A percentile compares a stretch with the other conserved stretches of the same genome.
Conservation (phyloP, 345 rosid species). For the Aegle marmelos region DNA sequence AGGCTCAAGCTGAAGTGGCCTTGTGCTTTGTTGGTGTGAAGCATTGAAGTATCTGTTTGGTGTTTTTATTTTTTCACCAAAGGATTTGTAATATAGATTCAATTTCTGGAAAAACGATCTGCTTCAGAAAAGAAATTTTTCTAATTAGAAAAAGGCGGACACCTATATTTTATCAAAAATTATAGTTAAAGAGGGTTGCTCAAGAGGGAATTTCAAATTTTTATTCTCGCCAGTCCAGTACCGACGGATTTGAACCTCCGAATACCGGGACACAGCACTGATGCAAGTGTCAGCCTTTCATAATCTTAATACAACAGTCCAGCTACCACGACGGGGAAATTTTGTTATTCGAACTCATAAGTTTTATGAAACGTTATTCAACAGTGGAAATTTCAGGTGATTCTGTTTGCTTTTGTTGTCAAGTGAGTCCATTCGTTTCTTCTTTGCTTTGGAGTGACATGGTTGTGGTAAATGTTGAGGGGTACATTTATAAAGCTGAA, state of each 20-base stretch:
- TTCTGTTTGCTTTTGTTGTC: neutral
- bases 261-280: neutral
- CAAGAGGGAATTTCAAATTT: too few relatives aligned
- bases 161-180: too few relatives aligned
- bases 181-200: too few relatives aligned
- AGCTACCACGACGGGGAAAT: neutral
- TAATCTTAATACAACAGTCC: neutral
- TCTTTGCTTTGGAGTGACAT: too few relatives aligned
- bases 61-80: neutral
- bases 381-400: neutral
- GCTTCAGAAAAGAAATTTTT: too few relatives aligned
- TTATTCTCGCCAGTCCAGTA: too few relatives aligned
- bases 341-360: neutral
- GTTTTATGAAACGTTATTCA: neutral
- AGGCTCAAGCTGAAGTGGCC: conserved; percentile 96
- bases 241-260: too few relatives aligned
- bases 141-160: too few relatives aligned
- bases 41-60: conserved; percentile 30
- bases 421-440: neutral
- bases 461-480: too few relatives aligned
- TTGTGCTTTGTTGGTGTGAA: conserved; percentile 84
- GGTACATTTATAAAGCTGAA: too few relatives aligned
- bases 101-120: too few relatives aligned
- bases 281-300: neutral
- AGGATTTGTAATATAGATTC: neutral